Percentiles rank a stretch among this genome's conserved stretches.
phyloP scores from a whole-genome alignment of 169 alveolate genomes.

The Eimeria acervulina region DNA sequence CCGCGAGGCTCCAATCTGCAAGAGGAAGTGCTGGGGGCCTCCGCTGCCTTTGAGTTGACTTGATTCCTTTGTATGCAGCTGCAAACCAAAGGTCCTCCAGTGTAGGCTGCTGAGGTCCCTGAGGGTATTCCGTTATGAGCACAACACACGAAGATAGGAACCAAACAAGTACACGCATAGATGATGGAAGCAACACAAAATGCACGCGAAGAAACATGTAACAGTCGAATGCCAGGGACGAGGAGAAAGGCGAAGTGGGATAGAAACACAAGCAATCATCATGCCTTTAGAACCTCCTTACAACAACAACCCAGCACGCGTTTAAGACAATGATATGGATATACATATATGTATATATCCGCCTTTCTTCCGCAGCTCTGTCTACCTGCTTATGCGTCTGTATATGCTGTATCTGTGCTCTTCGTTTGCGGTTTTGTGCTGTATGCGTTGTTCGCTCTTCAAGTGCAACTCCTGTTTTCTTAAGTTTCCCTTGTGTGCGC shows the following conservation, averaged over 20 bases:
- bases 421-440: not conserved
- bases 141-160: not conserved
- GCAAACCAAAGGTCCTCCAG: constrained; percentile 41
- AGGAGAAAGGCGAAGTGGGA: not conserved
- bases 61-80: not conserved
- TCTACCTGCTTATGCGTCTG: not conserved
- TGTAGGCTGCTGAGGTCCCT: not conserved
- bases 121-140: not conserved
- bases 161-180: not conserved
- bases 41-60: not conserved
- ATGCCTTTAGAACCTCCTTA: not conserved
- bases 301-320: not conserved
- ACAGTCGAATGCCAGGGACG: not conserved
- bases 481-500: not conserved
- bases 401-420: not conserved
- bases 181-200: not conserved
- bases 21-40: not conserved
- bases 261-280: not conserved
- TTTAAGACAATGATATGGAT: not conserved
- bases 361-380: not conserved
- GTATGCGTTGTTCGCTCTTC: not conserved
- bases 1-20: not conserved
- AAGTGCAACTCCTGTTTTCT: not conserved
- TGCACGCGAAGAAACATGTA: not conserved
- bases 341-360: not conserved